Base-by-base conservation (phyloP, 768 basidiomycete genomes). In the Omphalotus guepiniiformis region DNA sequence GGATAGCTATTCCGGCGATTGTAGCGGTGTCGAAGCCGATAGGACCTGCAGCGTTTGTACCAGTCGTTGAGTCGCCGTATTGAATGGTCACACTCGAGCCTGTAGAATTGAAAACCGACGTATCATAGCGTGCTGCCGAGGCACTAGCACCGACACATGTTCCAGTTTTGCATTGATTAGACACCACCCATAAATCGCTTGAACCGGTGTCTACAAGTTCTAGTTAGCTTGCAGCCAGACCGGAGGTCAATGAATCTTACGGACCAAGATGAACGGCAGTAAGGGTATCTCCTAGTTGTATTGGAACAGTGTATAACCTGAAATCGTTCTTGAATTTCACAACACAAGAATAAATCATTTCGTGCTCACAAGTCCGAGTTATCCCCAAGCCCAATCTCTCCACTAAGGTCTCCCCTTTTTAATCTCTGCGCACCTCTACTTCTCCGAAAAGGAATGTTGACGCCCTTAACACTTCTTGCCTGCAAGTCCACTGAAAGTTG, bases 61-160 rank as follows among this genome's bases (percentile, higher is more conserved):
- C 82, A 1, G 80, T 83, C 3, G 61, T 66, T 2, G 83, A 84
- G 56, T 87, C 85, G n/a, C 85, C 85, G 44, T 85, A 87, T 64
- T 59, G 49, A 64, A 70, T 54, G 57, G 70, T 54, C 56, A 75
- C 58, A 64, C 62, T 53, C 12, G 64, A 54, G 18, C 72, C 67
- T 1, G 71, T 63, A 21, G 65, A 52, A 16, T 63, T 65, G 48
- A 79, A 70, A 5, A 58, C 58, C 15, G 62, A 40, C 6, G 63
- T 58, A 4, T 76, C 68, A 51, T 80, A 80, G 6, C 75, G 64
- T 3, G 73, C 54, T 4, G 72, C 61, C 11, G 73, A 54, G 6
- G 72, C 61, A 12, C 53, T 58, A 2, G 62, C 51, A 18, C 61
- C 55, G 29, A 59, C 58, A 59, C 80, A 83, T 2, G 68, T 54